These are phyloP conservation scores for Boletus patriciae DNA, from an alignment of 768 basidiomycete genomes.

Conservation along the genomic window DNA sequence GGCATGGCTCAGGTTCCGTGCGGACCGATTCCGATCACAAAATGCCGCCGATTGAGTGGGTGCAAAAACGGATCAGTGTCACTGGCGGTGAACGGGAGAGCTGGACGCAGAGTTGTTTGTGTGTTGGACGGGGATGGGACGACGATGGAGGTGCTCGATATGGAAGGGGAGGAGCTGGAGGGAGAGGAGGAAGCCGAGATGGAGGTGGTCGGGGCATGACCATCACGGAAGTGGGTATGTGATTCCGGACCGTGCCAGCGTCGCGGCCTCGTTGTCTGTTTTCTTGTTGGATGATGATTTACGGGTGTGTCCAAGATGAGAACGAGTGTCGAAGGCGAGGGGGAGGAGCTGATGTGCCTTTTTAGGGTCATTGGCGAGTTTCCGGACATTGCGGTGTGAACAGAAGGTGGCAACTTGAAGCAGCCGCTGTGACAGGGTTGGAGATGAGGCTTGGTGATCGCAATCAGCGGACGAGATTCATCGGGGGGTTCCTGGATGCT, in stretches of 20 bases:
- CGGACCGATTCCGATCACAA: conserved; percentile 52
- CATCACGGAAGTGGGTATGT: conserved; percentile 16
- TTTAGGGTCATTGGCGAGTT: conserved; percentile 31
- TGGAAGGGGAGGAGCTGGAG: conserved; percentile 63
- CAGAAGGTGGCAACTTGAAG: conserved; percentile 18
- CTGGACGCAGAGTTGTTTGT: conserved; percentile 73
- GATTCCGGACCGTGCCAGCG: conserved; percentile 18
- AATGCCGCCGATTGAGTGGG: conserved; percentile 54
- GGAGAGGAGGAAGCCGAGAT: conserved; percentile 36
- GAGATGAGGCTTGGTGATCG: conserved; percentile 23
- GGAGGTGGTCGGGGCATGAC: conserved; percentile 26
- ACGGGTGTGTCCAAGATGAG: conserved; percentile 25
- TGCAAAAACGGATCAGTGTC: conserved; percentile 53
- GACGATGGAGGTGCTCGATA: conserved; percentile 70
- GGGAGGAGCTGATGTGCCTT: conserved; percentile 36
- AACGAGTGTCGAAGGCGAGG: background rate
- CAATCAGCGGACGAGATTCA: conserved; percentile 26
- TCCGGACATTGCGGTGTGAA: conserved; percentile 48
- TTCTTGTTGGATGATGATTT: conserved; percentile 21
- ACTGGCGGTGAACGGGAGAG: conserved; percentile 73
- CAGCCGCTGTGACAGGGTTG: conserved; percentile 18
- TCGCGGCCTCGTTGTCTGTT: conserved; percentile 31
- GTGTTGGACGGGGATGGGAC: conserved; percentile 65
- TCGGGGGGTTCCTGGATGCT: conserved; percentile 34
- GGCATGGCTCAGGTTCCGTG: conserved; percentile 47